A percentile compares a stretch with the other conserved stretches of the same genome.
Evolutionary conservation across 2,329 filamentous ascomycete genomes (phyloP).

Genomic region (Aspergillus awamori): DNA sequence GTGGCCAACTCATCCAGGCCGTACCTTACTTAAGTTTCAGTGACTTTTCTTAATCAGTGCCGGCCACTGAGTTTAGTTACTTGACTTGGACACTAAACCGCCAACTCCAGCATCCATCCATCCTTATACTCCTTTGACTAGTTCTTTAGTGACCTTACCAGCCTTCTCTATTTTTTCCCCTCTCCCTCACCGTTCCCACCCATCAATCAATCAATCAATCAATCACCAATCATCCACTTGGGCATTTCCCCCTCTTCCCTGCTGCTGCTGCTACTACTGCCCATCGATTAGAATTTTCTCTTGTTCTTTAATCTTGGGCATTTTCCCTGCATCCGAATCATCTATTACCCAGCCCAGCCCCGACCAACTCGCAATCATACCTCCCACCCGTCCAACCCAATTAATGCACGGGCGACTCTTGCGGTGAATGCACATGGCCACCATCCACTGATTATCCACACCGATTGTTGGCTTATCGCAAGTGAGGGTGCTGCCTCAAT

Average conservation of each 20-base stretch:
- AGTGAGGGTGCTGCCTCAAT: slow-evolving; percentile 32
- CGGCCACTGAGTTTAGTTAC: neutral
- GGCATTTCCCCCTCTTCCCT: slow-evolving; percentile 1
- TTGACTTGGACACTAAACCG: too few relatives aligned
- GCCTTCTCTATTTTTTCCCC: slow-evolving; percentile 25
- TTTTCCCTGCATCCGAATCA: neutral
- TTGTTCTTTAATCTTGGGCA: neutral
- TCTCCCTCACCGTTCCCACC: neutral
- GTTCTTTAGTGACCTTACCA: slow-evolving; percentile 18
- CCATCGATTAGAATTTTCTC: neutral
- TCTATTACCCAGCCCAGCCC: slow-evolving; percentile 1
- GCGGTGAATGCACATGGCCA: slow-evolving; percentile 10
- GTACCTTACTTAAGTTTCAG: slow-evolving; percentile 6
- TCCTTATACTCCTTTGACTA: neutral
- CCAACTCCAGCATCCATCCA: neutral
- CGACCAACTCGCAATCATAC: neutral
- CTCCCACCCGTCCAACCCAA: neutral
- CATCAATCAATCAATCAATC: neutral
- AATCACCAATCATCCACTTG: slow-evolving; percentile 5
- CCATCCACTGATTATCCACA: slow-evolving; percentile 2
- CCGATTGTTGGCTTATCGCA: slow-evolving; percentile 18
- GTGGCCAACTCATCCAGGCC: slow-evolving; percentile 5
- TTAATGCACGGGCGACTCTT: slow-evolving; percentile 6
- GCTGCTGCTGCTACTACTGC: neutral
- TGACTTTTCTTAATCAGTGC: neutral